Base-by-base conservation (phyloP, 331 rosid species). In the Dryas integrifolia region DNA sequence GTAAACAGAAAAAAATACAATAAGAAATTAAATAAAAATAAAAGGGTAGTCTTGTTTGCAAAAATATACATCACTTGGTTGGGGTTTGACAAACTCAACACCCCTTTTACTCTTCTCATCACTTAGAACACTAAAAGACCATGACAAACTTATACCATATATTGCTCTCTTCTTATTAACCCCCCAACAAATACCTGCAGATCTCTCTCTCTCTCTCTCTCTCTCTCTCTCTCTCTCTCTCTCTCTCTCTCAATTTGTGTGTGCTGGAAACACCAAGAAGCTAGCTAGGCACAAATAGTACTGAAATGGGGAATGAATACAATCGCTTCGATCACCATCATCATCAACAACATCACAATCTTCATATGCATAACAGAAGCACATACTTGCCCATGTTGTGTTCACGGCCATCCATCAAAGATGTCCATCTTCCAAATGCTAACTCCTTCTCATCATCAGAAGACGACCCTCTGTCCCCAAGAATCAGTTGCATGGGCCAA, bases 401-500 rank as follows among this genome's bases (percentile, higher is more conserved):
- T 65, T 95, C 98, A 5, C 73, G 79, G 30, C 92, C 92, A 0
- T 81, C 93, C 13, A 87, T 90, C 83, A 92, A 81, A 80, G 97
- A 88, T n/a, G 92, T 85, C 66, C 77, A 51, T 7, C 76, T 86
- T 63, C 98, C 97, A 5, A 64, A 78, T 5, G 74, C 73, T 58
- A 81, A 53, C 4, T 68, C 85, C 6, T 50, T 86, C 21, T 43
- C 78, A 56, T 66, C 81, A 30, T 30, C 67, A 59, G 74, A n/a
- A n/a, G 35, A 62, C 5, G 97, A 87, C 48, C 92, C 97, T 65
- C 56, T 86, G 47, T 95, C 99, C 45, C 99, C 99, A 1, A 90
- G 77, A 85, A 92, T 92, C 81, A 82, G 96, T 53, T 95, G 99
- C 88, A 92, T 86, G 89, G 99, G 99, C 64, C 98, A 95, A 70